Evolutionary conservation across 176 grass and related monocot genomes (phyloP).

Genomic region (Aegilops bicornis): DNA sequence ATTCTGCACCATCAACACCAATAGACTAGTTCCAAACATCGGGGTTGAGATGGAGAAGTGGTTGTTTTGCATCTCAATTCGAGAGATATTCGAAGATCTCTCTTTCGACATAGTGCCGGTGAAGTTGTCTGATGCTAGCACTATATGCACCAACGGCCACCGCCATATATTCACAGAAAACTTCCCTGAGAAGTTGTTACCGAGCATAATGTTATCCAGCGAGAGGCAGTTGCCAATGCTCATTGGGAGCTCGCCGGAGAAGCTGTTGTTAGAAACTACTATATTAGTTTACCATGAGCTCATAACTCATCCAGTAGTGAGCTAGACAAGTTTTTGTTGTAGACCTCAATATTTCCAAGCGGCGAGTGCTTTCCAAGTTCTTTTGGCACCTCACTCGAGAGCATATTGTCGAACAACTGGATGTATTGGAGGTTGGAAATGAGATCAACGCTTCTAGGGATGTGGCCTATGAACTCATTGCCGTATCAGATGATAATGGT

Average conservation of each 20-base stretch:
- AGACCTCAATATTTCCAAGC: slow-evolving; percentile 49
- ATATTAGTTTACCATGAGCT: slow-evolving; percentile 33
- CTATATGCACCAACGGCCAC: too few species aligned
- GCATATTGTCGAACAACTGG: slow-evolving; percentile 45
- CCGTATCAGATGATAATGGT: slow-evolving; percentile 25
- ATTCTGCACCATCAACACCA: too few species aligned
- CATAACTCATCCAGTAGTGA: slow-evolving; percentile 43
- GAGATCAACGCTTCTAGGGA: slow-evolving; percentile 43
- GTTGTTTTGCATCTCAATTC: too few species aligned
- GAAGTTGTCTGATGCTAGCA: too few species aligned
- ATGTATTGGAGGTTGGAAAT: slow-evolving; percentile 12
- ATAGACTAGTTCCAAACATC: too few species aligned
- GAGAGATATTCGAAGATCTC: too few species aligned
- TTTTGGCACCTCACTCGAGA: slow-evolving; percentile 42
- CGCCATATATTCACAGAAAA: too few species aligned
- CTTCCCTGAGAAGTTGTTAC: too few species aligned
- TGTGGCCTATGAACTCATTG: slow-evolving; percentile 41
- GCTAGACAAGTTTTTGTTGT: slow-evolving; percentile 37
- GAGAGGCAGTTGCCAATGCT: slow-evolving; percentile 11
- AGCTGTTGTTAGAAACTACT: slow-evolving; percentile 55
- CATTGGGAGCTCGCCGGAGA: neutral
- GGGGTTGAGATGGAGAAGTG: too few species aligned
- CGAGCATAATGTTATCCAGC: slow-evolving; percentile 38
- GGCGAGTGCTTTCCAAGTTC: slow-evolving; percentile 54
- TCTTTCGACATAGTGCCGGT: too few species aligned